Base-by-base conservation (phyloP, 768 basidiomycete genomes). In the Thelephora ganbajun region DNA sequence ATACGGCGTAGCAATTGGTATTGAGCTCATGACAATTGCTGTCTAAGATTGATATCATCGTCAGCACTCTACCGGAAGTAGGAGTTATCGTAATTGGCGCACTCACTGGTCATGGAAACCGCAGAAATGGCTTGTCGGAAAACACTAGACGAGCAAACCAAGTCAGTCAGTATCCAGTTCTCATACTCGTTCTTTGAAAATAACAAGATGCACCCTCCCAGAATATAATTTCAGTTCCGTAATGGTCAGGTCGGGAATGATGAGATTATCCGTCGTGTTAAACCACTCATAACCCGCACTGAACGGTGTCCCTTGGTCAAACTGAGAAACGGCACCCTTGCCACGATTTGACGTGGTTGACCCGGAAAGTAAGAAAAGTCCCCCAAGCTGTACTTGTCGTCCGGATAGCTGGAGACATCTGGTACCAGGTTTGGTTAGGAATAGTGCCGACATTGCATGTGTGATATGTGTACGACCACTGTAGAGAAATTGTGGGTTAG, bases 401-500 rank as follows among this genome's bases (percentile, higher is more conserved):
- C 89, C 26, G 71, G 69, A 23, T 69, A 66, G 1, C 72, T 68
- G 0, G 87, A 79, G 13, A 79, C 77, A 0, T 63, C 56, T 0
- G 91, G 92, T 23, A 68, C 48, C 80, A 55, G 2, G 83, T 78
- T 61, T 96, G 93, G 61, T 92, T 92, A 9, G 61, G 46, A 19
- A 59, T 54, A 1, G 64, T 65, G 16, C 64, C 64, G 7, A 66
- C 77, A 59, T 98, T 93, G 56, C 94, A 96, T 11, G 73, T 66
- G 54, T 88, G 83, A 52, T 88, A 88, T 1, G 79, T 79, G 63
- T 87, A 88, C 0, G 85, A 86, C 85, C 83, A 84, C 80, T 81
- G 45, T 11, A 23, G 45, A 46, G 22, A 22, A 9, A 42, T 30
- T 33, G n/a, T 37, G 13, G n/a, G n/a, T n/a, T n/a, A n/a, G 16